Evolutionary conservation across 2,329 filamentous ascomycete genomes (phyloP).

Genomic region (Trichoderma guizhouense): DNA sequence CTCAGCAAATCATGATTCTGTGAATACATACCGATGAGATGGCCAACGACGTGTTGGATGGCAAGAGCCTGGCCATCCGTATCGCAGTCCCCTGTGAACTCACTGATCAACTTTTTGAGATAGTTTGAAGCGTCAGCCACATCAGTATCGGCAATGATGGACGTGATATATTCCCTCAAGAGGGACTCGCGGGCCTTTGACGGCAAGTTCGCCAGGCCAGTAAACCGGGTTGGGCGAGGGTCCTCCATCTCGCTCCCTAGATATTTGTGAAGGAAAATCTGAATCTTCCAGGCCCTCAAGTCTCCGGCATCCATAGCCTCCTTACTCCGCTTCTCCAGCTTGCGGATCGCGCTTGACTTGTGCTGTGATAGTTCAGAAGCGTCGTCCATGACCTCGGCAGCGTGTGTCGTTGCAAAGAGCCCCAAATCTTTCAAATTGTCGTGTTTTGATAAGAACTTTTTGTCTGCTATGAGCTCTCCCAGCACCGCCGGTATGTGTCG

Average conservation of each 20-base stretch:
- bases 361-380: constrained; percentile 25
- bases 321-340: constrained; percentile 36
- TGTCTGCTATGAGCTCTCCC: constrained; percentile 29
- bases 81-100: constrained; percentile 30
- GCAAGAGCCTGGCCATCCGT: constrained; percentile 43
- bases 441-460: constrained; percentile 29
- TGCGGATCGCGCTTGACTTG: constrained; percentile 33
- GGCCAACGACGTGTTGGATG: constrained; percentile 40
- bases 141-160: constrained; percentile 34
- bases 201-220: constrained; percentile 29
- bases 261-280: constrained; percentile 41
- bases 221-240: constrained; percentile 35
- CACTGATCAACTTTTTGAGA: constrained; percentile 36
- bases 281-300: constrained; percentile 44
- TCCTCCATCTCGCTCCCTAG: constrained; percentile 33
- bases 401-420: constrained; percentile 35
- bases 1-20: too few relatives aligned
- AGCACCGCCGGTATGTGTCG: constrained; percentile 28
- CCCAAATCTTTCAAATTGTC: constrained; percentile 25
- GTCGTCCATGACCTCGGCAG: constrained; percentile 25
- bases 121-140: constrained; percentile 36
- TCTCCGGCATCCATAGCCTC: constrained; percentile 35
- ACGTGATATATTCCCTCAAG: constrained; percentile 31
- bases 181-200: constrained; percentile 31
- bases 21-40: constrained; percentile 37